Base-by-base conservation (phyloP, 2,329 filamentous ascomycete species). In the Aspergillus sp. region DNA sequence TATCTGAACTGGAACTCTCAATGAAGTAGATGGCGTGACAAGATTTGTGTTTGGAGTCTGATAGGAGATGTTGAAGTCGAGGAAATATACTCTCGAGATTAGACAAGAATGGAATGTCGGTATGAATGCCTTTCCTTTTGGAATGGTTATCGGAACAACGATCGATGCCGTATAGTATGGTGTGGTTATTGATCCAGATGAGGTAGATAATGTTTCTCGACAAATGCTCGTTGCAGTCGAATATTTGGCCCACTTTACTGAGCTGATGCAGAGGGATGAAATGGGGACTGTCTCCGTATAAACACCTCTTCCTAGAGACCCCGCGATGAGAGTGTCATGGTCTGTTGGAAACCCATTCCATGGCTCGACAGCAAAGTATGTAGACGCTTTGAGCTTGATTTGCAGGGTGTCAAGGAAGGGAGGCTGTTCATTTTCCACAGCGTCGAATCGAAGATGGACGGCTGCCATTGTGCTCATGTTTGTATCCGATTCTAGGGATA, bases 81-180 rank as follows among this genome's bases (percentile, higher is more conserved):
- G 72, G 5, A 70, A 63, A 60, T 88, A 88, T n/a, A 73, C 67
- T 41, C 85, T 74, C 11, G 79, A 81, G 36, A 82, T 68, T 40
- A 87, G 74, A 60, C 84, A 88, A 32, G 77, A 75, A 67, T 86
- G 81, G 66, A 88, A 88, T 2, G 82, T 83, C 1, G 84, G 85
- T 13, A 85, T 67, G 59, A 85, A 85, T 26, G 74, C 68, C 53
- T 83, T 85, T 49, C 69, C 69, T 11, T 59, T 57, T 2, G 84
- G 83, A 0, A 86, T 71, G 1, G 75, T 74, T 54, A 87, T 68
- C 0, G 84, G 84, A 2, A 86, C 76, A 2, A 84, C 59, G 31
- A 88, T 67, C n/a, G 71, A 71, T 6, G 82, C 74, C 2, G 79
- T 82, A 64, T 84, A 87, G 65, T 77, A 83, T n/a, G 58, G 57